phyloP scores from a whole-genome alignment of 371 early-diverging fungal genomes.

The Actinomortierella ambigua region DNA sequence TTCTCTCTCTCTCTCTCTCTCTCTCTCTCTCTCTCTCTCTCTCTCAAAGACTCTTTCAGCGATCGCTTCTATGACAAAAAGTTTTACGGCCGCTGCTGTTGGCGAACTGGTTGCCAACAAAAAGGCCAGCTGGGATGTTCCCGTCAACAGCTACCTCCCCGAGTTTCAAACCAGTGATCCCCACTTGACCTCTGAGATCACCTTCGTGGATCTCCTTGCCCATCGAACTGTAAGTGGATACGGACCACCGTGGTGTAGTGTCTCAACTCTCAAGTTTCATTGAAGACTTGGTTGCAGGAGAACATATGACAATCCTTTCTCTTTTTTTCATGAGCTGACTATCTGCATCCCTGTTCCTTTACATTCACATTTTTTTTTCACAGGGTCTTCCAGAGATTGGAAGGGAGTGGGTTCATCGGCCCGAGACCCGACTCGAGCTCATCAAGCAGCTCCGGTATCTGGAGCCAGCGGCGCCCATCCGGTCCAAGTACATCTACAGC shows the following conservation, averaged over 20 bases:
- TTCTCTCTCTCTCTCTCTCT: too few relatives aligned
- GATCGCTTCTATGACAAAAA: slow-evolving; percentile 21
- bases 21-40: too few relatives aligned
- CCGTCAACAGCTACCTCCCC: slow-evolving; percentile 14
- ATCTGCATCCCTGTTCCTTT: too few relatives aligned
- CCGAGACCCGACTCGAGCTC: slow-evolving; percentile 4
- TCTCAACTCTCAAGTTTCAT: neutral
- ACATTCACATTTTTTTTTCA: neutral
- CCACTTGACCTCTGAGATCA: slow-evolving; percentile 10
- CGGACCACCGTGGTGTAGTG: neutral
- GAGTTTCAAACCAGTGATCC: slow-evolving; percentile 17
- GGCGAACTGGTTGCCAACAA: slow-evolving; percentile 17
- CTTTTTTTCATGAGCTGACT: neutral
- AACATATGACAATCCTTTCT: too few relatives aligned
- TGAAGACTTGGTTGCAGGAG: too few relatives aligned
- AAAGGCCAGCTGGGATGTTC: slow-evolving; percentile 12
- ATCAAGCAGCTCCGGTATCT: slow-evolving; percentile 12
- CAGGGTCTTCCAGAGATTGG: slow-evolving; percentile 9
- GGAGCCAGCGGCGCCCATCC: neutral
- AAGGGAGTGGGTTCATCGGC: slow-evolving; percentile 1
- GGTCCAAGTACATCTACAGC: too few relatives aligned
- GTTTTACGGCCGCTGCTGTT: slow-evolving; percentile 15
- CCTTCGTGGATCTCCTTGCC: slow-evolving; percentile 14
- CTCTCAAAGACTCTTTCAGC: slow-evolving; percentile 4
- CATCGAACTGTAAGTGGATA: slow-evolving; percentile 16